Evolutionary conservation across 768 basidiomycete genomes (phyloP), one percentile per base, ranked within the genome.

Genomic region (Krasilnikovozyma curviuscula): DNA sequence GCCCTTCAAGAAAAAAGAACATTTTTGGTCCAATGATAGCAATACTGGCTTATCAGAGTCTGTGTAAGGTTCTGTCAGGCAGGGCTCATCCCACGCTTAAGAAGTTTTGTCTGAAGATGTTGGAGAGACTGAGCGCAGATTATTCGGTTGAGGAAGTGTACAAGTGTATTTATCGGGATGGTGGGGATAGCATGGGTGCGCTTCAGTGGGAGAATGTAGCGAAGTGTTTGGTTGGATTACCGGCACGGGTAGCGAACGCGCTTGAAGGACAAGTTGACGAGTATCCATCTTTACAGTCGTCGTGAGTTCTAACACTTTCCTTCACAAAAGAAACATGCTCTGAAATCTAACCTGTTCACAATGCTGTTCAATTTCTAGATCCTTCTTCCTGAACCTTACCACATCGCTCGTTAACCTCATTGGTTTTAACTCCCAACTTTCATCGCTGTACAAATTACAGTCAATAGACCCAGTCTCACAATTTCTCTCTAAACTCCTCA

Each of bases 191-290:
- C 16, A n/a, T 53, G 28, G 51, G 43, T 25, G 37, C n/a, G 9
- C 43, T 61, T 14, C 43, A 48, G 38, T 93, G 88, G 88, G 80
- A 83, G 54, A 79, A 85, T 55, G 75, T 71, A 54, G 73, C 88
- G 21, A 74, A 73, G 28, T 71, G 74, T 49, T 45, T 78, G 2
- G 68, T 77, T 42, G 69, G 74, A 14, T 64, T 89, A 7, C 85
- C 89, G 29, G 68, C 69, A n/a, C 84, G 77, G 62, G 74, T 81
- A 7, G 78, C 81, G 21, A 93, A 95, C 64, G 71, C 73, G 2
- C 61, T 77, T 29, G 72, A 68, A 25, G 68, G 66, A 19, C 34
- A 25, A 32, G 31, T 27, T 38, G 24, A 25, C 23, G 10, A 66
- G 66, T 39, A 58, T 57, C 25, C 57, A 55, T 3, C 57, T 72